A percentile compares a stretch with the other conserved stretches of the same genome.
These are phyloP conservation scores for Aspergillus vadensis DNA, from an alignment of 2,329 filamentous ascomycete species.

Conservation along the genomic window DNA sequence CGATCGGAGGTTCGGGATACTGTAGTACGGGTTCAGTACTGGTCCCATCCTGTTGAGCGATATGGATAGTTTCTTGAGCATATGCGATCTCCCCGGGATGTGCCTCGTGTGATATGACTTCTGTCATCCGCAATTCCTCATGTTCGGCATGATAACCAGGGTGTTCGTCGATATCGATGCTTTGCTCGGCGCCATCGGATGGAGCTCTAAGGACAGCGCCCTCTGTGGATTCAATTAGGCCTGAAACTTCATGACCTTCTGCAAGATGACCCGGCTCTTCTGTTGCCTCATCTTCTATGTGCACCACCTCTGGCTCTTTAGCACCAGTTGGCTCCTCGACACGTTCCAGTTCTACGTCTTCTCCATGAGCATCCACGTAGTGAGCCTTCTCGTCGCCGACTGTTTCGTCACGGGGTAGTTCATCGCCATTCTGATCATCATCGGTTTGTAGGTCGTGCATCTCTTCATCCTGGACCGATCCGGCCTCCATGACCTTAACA, in stretches of 20 bases:
- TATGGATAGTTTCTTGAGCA: constrained; percentile 16
- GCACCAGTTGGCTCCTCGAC: not conserved
- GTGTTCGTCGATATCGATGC: not conserved
- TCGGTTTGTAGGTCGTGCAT: not conserved
- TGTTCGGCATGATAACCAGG: not conserved
- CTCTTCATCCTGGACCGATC: not conserved
- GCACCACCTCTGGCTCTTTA: not conserved
- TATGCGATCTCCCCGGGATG: constrained; percentile 22
- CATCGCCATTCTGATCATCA: too few relatives aligned
- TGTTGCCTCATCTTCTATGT: not conserved
- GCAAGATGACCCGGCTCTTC: not conserved
- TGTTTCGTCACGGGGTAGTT: too few relatives aligned
- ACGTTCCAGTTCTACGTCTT: not conserved
- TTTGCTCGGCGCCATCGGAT: not conserved
- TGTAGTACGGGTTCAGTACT: not conserved
- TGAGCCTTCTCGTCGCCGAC: too few relatives aligned
- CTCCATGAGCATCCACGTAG: not conserved
- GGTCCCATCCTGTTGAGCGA: constrained; percentile 13
- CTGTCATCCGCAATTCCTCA: constrained; percentile 2
- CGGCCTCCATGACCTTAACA: not conserved
- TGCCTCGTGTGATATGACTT: constrained; percentile 7
- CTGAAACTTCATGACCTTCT: not conserved
- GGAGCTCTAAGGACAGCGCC: not conserved
- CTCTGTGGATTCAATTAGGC: not conserved
- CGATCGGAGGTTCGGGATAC: constrained; percentile 9